Conservation (phyloP, 352 stramenopile genomes). For the Globisporangium paroecandrum region DNA sequence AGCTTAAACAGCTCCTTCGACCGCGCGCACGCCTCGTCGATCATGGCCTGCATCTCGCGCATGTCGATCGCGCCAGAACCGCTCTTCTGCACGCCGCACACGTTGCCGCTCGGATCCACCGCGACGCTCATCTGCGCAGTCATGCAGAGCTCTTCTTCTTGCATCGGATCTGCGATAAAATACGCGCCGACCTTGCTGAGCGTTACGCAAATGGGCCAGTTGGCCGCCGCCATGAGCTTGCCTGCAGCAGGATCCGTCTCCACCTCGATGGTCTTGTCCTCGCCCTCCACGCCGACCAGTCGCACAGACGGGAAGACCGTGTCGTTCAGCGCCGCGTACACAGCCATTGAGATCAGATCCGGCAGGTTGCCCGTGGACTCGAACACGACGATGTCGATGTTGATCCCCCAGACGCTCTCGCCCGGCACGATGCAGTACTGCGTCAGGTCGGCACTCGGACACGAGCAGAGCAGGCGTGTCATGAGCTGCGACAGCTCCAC, state of each 20-base stretch:
- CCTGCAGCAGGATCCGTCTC: constrained; percentile 65
- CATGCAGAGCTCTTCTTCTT: constrained; percentile 78
- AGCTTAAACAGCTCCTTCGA: constrained; percentile 65
- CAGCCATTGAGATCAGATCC: constrained; percentile 74
- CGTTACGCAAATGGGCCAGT: constrained; percentile 74
- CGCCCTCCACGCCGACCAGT: constrained; percentile 64
- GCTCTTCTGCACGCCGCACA: constrained; percentile 78
- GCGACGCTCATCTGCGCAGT: constrained; percentile 70
- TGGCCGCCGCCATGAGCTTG: constrained; percentile 41
- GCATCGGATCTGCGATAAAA: constrained; percentile 64
- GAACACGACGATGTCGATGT: constrained; percentile 78
- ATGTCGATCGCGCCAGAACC: constrained; percentile 62
- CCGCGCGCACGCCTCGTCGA: constrained; percentile 62
- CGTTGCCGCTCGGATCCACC: constrained; percentile 49
- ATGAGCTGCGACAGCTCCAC: constrained; percentile 78
- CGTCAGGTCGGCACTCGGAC: constrained; percentile 44
- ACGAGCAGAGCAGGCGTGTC: constrained; percentile 60
- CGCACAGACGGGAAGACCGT: constrained; percentile 73
- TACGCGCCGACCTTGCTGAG: constrained; percentile 69
- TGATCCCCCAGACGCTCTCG: constrained; percentile 70
- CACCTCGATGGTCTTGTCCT: constrained; percentile 77
- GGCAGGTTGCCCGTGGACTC: constrained; percentile 73
- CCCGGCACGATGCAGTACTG: constrained; percentile 66
- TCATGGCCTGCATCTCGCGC: constrained; percentile 77
- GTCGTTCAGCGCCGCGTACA: constrained; percentile 78